A percentile compares a stretch with the other conserved stretches of the same genome.
Conservation (phyloP, 1,284 basidiomycete genomes). For the Ganoderma multipileum region DNA sequence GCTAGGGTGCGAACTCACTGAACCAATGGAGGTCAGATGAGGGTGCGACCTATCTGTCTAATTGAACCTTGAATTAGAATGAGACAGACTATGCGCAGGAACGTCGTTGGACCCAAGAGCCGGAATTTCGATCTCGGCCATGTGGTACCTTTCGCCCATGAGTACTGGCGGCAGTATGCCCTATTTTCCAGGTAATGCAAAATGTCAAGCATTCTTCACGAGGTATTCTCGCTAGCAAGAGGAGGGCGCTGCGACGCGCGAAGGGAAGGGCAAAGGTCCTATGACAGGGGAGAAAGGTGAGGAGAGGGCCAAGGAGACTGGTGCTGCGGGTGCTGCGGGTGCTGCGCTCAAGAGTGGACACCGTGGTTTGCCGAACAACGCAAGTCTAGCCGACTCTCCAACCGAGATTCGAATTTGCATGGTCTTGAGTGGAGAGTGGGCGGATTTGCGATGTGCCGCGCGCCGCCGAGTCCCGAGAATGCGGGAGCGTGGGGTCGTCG, state of each 20-base stretch:
- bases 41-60: too few relatives aligned
- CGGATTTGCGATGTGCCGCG: background rate
- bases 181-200: too few relatives aligned
- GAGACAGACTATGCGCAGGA: too few relatives aligned
- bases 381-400: constrained; percentile 17
- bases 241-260: background rate
- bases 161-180: too few relatives aligned
- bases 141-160: too few relatives aligned
- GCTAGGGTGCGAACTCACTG: too few relatives aligned
- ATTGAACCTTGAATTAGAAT: too few relatives aligned
- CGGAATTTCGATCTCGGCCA: too few relatives aligned
- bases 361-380: constrained; percentile 26
- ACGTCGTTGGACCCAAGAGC: too few relatives aligned
- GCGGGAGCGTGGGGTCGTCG: background rate
- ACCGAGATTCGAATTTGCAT: background rate
- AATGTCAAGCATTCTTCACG: too few relatives aligned
- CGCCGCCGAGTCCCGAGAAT: constrained; percentile 3
- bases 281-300: background rate
- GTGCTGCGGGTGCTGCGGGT: background rate
- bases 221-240: too few relatives aligned
- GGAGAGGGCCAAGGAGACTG: background rate
- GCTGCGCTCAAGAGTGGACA: constrained; percentile 9
- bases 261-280: background rate
- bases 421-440: constrained; percentile 9
- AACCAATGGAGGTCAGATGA: too few relatives aligned